Base-by-base conservation (phyloP, 352 stramenopile species). In the Globisporangium recalcitrans region DNA sequence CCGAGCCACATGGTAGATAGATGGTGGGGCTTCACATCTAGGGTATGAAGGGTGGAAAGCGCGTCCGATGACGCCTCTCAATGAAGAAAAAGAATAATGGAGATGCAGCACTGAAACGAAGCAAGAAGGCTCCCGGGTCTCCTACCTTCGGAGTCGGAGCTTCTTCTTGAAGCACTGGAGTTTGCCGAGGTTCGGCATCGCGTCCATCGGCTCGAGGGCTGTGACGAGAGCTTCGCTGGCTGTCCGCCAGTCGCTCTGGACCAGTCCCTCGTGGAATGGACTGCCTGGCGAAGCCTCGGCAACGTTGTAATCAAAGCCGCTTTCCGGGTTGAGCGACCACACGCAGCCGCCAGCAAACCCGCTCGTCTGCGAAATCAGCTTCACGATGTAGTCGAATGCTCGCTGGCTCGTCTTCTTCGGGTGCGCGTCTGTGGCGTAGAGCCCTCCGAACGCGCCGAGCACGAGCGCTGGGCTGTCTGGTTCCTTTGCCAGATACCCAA, bases 251-350 rank as follows among this genome's bases (percentile, higher is more conserved):
- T 91, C 78, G n/a, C 69, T 58, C 9, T 75, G 32, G 1, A 90
- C 24, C 10, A 89, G 47, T 1, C 75, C 82, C 67, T 89, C 82
- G 11, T 68, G 63, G 34, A 82, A 90, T 1, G 51, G 63, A 3
- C 71, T 73, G 6, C 65, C 65, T 24, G 3, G n/a, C 2, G 14
- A n/a, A n/a, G 55, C 73, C 44, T 83, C 70, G 2, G 63, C 69
- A 1, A 73, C 72, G 64, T 87, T 87, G 67, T 81, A 90, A 52
- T 85, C 68, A 63, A 89, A 91, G 60, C 71, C 73, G 54, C 69
- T 82, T 63, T 93, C 80, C 0, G 83, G 80, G 46, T 91, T 90
- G 51, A 93, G 64, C 27, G 79, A 88, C 78, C 83, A 91, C 32
- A 87, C 73, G 55, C 88, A 93, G 26, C 80, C 83, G 11, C 81